These are phyloP conservation scores for Pittosporum tobira DNA, from an alignment of 129 eudicot species.

Conservation along the genomic window DNA sequence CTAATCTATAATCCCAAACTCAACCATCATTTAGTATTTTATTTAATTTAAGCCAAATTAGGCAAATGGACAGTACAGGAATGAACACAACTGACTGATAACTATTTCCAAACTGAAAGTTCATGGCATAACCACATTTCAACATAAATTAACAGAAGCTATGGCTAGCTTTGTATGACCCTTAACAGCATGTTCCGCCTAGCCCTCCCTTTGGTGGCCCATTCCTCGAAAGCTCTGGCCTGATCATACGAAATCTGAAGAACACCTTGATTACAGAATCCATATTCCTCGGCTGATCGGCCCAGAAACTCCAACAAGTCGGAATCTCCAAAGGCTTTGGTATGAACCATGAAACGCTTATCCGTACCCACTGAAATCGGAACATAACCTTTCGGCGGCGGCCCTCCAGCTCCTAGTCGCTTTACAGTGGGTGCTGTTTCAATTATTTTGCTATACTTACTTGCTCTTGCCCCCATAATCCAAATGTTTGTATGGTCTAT, in stretches of 20 bases:
- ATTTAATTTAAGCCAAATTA: too few species aligned
- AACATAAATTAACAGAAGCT: too few species aligned
- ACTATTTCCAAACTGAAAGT: too few species aligned
- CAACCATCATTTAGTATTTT: too few species aligned
- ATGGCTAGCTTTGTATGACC: constrained; percentile 13
- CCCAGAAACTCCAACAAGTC: constrained; percentile 38
- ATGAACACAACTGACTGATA: too few species aligned
- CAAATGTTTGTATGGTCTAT: constrained; percentile 12
- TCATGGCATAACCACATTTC: too few species aligned
- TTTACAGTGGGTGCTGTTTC: constrained; percentile 1
- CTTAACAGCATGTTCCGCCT: constrained; percentile 20
- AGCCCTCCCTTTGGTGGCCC: constrained; percentile 36
- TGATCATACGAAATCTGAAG: constrained; percentile 49
- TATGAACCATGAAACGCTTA: constrained; percentile 40
- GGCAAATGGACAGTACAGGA: too few species aligned
- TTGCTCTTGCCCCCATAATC: constrained; percentile 40
- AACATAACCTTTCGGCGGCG: constrained; percentile 47
- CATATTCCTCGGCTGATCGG: constrained; percentile 50
- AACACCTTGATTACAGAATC: constrained; percentile 37
- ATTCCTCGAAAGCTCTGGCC: constrained; percentile 35
- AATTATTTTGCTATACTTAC: constrained; percentile 23
- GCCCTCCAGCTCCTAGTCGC: neutral
- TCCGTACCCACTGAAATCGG: constrained; percentile 48
- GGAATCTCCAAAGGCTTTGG: constrained; percentile 29
- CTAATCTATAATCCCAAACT: too few species aligned